Conservation (phyloP, 805 yeast genomes). For the Candida parachauliodes region DNA sequence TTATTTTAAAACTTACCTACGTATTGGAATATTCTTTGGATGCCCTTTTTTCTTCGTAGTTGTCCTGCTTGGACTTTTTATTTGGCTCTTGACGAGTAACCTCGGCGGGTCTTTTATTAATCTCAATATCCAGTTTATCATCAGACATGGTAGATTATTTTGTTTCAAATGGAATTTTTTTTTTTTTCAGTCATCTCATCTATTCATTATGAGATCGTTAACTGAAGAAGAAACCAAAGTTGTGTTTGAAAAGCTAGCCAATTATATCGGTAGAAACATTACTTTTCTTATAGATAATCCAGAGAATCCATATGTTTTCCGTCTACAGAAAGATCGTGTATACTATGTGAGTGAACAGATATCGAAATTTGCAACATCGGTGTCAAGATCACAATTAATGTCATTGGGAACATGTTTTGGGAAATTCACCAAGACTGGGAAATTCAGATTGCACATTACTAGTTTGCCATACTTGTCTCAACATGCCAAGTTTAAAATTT, state of each 20-base stretch:
- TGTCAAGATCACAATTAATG: conserved; percentile 86
- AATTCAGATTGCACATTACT: conserved; percentile 93
- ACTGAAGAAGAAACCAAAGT: conserved; percentile 97
- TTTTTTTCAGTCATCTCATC: background rate
- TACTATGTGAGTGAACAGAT: conserved; percentile 83
- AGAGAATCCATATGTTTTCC: conserved; percentile 87
- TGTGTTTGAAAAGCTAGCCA: conserved; percentile 93
- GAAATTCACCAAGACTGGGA: conserved; percentile 95
- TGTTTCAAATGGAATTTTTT: too few species aligned
- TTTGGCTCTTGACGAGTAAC: conserved; percentile 17
- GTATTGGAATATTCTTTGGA: conserved; percentile 36
- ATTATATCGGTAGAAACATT: conserved; percentile 94
- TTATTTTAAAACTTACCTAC: conserved; percentile 50
- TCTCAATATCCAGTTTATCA: conserved; percentile 36
- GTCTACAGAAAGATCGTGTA: conserved; percentile 94
- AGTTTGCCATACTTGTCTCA: conserved; percentile 77
- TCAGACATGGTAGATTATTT: conserved; percentile 10
- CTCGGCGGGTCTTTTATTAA: conserved; percentile 26
- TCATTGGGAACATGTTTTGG: conserved; percentile 93
- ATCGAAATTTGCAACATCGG: conserved; percentile 85
- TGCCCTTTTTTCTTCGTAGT: conserved; percentile 6
- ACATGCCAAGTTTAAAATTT: conserved; percentile 86
- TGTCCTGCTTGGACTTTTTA: conserved; percentile 23
- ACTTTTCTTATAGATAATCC: conserved; percentile 80
- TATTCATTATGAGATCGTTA: conserved; percentile 73